These are phyloP conservation scores for Pseudofabraea citricarpa DNA, from an alignment of 2,329 filamentous ascomycete genomes.

Conservation along the genomic window DNA sequence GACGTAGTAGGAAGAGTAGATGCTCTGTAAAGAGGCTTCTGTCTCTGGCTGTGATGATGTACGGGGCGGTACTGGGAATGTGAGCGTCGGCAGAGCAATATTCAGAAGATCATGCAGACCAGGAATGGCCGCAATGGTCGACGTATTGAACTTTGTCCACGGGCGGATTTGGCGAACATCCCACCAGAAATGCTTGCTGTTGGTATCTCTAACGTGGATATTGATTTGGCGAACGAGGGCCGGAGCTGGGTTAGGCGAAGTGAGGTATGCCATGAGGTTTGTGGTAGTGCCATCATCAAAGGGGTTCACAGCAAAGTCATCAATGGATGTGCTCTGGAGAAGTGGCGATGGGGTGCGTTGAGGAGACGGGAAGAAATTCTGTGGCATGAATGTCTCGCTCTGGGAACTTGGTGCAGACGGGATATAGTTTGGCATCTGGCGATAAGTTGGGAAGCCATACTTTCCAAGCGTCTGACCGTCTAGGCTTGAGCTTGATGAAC, in stretches of 20 bases:
- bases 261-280: conserved; percentile 74
- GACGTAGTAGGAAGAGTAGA: conserved; percentile 75
- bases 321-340: conserved; percentile 23
- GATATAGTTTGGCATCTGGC: conserved; percentile 60
- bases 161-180: conserved; percentile 82
- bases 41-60: conserved; percentile 67
- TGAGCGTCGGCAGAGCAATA: conserved; percentile 57
- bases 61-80: conserved; percentile 47
- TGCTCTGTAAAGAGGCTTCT: conserved; percentile 67
- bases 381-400: conserved; percentile 42
- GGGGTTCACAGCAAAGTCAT: conserved; percentile 27
- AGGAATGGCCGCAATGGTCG: conserved; percentile 67
- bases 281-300: conserved; percentile 44
- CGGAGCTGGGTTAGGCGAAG: conserved; percentile 73
- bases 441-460: conserved; percentile 82
- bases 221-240: conserved; percentile 77
- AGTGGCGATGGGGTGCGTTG: conserved; percentile 41
- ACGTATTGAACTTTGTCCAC: conserved; percentile 75
- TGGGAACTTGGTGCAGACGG: conserved; percentile 25
- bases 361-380: conserved; percentile 27
- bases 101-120: conserved; percentile 69
- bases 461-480: conserved; percentile 62
- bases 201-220: conserved; percentile 59
- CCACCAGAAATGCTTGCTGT: conserved; percentile 89
- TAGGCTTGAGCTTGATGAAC: conserved; percentile 63